Percentiles rank a stretch among this genome's conserved stretches.
These are phyloP conservation scores for Spongispora temasekensis DNA, from an alignment of 1,284 basidiomycete species.

Conservation along the genomic window DNA sequence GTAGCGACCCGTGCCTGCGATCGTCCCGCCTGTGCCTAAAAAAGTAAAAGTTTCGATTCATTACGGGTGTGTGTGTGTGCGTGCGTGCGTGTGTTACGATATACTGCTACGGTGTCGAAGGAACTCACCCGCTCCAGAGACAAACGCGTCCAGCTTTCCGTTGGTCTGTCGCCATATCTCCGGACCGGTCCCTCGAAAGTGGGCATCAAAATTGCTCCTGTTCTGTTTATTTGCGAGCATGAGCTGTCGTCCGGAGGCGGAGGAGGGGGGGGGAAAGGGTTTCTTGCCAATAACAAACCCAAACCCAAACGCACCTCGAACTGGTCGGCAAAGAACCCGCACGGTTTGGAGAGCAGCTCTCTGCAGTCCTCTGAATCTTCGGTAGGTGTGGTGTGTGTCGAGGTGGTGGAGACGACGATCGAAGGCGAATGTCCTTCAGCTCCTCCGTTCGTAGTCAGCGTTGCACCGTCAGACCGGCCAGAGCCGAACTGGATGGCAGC, in stretches of 20 bases:
- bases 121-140: constrained; percentile 83
- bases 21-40: constrained; percentile 91
- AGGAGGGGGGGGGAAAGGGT: no score
- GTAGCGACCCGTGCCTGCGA: constrained; percentile 83
- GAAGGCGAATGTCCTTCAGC: no score
- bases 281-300: no score
- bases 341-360: constrained; percentile 50
- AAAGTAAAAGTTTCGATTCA: no score
- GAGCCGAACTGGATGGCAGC: constrained; percentile 79
- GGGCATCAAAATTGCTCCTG: constrained; percentile 87
- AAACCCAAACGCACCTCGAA: constrained; percentile 84
- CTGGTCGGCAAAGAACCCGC: constrained; percentile 92
- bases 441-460: constrained; percentile 28
- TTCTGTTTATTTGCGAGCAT: no score
- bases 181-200: constrained; percentile 88
- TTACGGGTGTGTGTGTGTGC: no score
- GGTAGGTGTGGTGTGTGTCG: constrained; percentile 46
- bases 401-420: constrained; percentile 59
- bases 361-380: constrained; percentile 38
- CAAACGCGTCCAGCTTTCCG: constrained; percentile 83
- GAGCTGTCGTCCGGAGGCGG: no score
- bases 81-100: no score
- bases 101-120: background rate
- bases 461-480: no score
- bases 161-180: constrained; percentile 95